Base-by-base conservation (phyloP, 352 stramenopile species). In the Pythium plurisporium region DNA sequence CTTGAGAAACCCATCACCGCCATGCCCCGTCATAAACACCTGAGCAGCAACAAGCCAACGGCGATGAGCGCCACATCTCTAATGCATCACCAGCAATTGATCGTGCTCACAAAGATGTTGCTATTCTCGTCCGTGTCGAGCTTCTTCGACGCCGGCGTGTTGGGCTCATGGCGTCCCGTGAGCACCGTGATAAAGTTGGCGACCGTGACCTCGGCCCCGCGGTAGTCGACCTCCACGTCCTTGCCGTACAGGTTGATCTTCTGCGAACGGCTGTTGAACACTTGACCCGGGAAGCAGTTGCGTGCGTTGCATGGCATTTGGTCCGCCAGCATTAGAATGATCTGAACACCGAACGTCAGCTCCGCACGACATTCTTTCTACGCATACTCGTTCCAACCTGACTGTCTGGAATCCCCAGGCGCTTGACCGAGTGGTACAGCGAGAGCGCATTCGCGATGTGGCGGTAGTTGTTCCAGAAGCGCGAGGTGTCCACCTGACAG, bases 401-500 rank as follows among this genome's bases (percentile, higher is more conserved):
- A 44, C 90, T 96, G 62, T 99, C 94, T 0, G 91, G 87, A 47
- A 98, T 95, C 3, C 94, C 94, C 8, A 97, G 79, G 20, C 84
- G 70, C 69, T 97, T 96, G 11, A 98, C 82, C 8, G 94, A 89
- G 65, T 97, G 79, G 54, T 98, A 98, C 25, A 99, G 79, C 37
- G 87, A 96, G 33, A 98, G 73, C 43, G 91, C 91, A 73, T 99
- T 98, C 17, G 92, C 90, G 15, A 95, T 89, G 62, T 99, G 96
- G 33, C 96, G 87, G 73, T 99, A 99, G 72, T 99, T 99, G 74
- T 96, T 98, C 86, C 87, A 99, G 71, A 98, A 99, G 74, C 91
- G 85, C 72, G 91, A 98, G 27, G 93, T 97, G 29, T 95, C 90
- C 55, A 96, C 87, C 89, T 97, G 49, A n/a, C 22, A 26, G 1